Conservation (phyloP, 2,329 filamentous ascomycete species). For the Cladosporium austrohemisphaericum region DNA sequence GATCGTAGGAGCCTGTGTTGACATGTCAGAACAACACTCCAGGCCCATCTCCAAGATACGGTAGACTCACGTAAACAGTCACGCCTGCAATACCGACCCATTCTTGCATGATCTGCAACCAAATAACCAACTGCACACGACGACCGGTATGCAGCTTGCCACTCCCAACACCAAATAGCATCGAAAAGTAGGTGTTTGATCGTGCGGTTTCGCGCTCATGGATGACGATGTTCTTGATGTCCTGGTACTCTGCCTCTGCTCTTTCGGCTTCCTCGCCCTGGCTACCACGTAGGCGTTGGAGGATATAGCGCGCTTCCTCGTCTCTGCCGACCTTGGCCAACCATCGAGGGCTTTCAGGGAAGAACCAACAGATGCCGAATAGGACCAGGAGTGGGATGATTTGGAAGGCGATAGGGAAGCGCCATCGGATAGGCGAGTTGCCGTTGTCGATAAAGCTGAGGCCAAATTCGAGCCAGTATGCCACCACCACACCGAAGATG, state of each 20-base stretch:
- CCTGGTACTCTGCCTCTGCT: conserved; percentile 62
- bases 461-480: conserved; percentile 16
- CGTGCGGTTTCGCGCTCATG: conserved; percentile 48
- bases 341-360: conserved; percentile 66
- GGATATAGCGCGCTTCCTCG: conserved; percentile 63
- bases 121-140: conserved; percentile 38
- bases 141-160: conserved; percentile 35
- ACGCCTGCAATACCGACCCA: conserved; percentile 35
- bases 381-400: conserved; percentile 59
- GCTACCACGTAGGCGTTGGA: conserved; percentile 59
- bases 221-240: conserved; percentile 62
- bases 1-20: conserved; percentile 21
- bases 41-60: no score
- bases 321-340: conserved; percentile 62
- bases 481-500: conserved; percentile 58
- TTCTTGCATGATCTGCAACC: conserved; percentile 41
- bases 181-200: conserved; percentile 30
- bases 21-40: conserved; percentile 7
- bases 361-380: conserved; percentile 56
- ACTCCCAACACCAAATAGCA: conserved; percentile 31
- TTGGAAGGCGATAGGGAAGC: conserved; percentile 66
- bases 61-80: conserved; percentile 35
- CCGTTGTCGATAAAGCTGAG: conserved; percentile 12
- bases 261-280: conserved; percentile 27
- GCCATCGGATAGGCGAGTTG: conserved; percentile 50